Conservation (phyloP, 75 land plant genomes). For the Picea sitchensis region DNA sequence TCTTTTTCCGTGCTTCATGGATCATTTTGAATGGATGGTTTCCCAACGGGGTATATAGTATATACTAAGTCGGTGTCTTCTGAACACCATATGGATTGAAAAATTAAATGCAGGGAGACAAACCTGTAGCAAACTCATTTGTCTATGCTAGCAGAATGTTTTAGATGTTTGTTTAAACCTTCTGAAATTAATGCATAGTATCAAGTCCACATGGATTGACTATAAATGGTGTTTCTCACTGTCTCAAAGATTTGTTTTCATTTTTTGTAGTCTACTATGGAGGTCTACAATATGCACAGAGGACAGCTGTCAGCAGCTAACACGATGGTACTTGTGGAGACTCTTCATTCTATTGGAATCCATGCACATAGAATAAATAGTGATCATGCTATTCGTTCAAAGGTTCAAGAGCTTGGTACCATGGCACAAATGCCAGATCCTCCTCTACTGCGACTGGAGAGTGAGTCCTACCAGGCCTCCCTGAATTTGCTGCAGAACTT, state of each 20-base stretch:
- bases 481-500: conserved; percentile 81
- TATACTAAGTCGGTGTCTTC: neutral
- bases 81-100: neutral
- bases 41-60: neutral
- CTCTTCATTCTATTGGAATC: conserved; percentile 70
- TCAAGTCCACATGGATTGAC: neutral
- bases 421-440: conserved; percentile 94
- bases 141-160: neutral
- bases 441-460: conserved; percentile 89
- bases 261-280: conserved; percentile 82
- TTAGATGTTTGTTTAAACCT: neutral
- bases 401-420: conserved; percentile 70
- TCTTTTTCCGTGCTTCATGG: neutral
- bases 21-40: neutral
- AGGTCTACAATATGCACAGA: conserved; percentile 79
- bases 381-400: conserved; percentile 48
- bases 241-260: too few species aligned
- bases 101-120: neutral
- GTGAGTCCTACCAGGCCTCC: conserved; percentile 91
- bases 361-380: conserved; percentile 91
- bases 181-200: neutral
- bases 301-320: conserved; percentile 60
- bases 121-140: neutral
- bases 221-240: neutral
- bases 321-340: conserved; percentile 67